Evolutionary conservation across 345 rosid species (phyloP).

Genomic region (Eucalyptus regnans): DNA sequence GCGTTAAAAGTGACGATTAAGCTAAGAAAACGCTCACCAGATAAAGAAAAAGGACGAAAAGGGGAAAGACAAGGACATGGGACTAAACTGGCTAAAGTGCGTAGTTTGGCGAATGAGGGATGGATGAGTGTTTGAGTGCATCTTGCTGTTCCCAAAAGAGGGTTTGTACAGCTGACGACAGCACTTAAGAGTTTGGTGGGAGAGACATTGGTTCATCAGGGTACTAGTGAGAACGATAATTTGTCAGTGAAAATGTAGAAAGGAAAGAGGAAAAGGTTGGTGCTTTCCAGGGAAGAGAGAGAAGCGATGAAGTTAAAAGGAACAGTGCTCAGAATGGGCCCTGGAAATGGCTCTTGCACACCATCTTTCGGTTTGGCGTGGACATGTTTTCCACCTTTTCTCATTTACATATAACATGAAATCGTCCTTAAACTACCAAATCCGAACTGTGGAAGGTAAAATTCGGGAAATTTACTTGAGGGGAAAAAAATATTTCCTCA

Average conservation of each 20-base stretch:
- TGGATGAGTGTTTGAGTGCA: not conserved
- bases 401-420: not conserved
- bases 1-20: not conserved
- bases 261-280: not conserved
- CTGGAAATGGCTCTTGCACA: not conserved
- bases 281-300: not conserved
- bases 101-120: not conserved
- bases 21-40: not conserved
- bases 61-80: not conserved
- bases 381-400: not conserved
- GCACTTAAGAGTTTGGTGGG: not conserved
- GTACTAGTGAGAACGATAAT: not conserved
- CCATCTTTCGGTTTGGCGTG: not conserved
- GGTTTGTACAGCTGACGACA: not conserved
- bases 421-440: no score
- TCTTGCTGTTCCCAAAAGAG: not conserved
- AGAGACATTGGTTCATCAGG: not conserved
- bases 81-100: not conserved
- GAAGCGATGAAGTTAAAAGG: not conserved
- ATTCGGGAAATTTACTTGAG: no score
- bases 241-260: not conserved
- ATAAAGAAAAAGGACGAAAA: not conserved
- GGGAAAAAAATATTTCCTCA: no score
- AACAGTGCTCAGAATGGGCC: not conserved
- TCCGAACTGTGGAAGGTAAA: no score